These are phyloP conservation scores for Botryosphaeria dothidea DNA, from an alignment of 2,329 filamentous ascomycete species.

Conservation along the genomic window DNA sequence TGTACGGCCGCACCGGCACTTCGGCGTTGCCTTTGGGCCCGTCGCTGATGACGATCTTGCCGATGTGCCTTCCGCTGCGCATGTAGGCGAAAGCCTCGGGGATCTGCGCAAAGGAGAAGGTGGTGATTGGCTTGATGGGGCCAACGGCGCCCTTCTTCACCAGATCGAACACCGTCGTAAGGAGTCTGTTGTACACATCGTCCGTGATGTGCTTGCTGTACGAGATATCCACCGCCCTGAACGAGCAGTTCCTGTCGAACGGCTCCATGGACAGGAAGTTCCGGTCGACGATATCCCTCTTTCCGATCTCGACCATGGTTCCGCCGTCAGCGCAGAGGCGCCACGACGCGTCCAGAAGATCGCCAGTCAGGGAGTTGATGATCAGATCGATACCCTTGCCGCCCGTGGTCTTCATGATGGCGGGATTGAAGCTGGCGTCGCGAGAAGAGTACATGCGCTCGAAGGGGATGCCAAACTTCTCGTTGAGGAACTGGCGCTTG, in stretches of 20 bases:
- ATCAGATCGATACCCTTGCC: conserved; percentile 34
- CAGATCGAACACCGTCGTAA: neutral
- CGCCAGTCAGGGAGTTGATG: conserved; percentile 28
- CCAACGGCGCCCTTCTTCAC: conserved; percentile 26
- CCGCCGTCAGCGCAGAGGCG: conserved; percentile 30
- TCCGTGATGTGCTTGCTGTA: conserved; percentile 19
- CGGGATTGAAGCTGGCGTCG: conserved; percentile 24
- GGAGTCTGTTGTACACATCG: conserved; percentile 1
- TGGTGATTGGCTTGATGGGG: conserved; percentile 27
- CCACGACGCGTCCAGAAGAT: conserved; percentile 26
- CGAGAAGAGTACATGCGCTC: conserved; percentile 36
- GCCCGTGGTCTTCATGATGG: conserved; percentile 25
- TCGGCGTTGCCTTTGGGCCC: neutral
- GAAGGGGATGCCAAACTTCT: conserved; percentile 25
- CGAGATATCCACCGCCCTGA: conserved; percentile 9
- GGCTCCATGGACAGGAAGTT: conserved; percentile 24
- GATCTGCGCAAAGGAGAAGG: conserved; percentile 23
- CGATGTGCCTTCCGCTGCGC: conserved; percentile 20
- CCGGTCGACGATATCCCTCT: conserved; percentile 18
- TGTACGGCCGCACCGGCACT: conserved; percentile 13
- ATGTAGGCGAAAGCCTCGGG: conserved; percentile 24
- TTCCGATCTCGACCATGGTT: conserved; percentile 36
- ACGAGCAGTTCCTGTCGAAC: conserved; percentile 22
- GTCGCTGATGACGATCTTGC: conserved; percentile 26
- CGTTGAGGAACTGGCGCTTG: conserved; percentile 25